A percentile compares a stretch with the other conserved stretches of the same genome.
Conservation (phyloP, 768 basidiomycete genomes). For the Multifurca ochricompacta region DNA sequence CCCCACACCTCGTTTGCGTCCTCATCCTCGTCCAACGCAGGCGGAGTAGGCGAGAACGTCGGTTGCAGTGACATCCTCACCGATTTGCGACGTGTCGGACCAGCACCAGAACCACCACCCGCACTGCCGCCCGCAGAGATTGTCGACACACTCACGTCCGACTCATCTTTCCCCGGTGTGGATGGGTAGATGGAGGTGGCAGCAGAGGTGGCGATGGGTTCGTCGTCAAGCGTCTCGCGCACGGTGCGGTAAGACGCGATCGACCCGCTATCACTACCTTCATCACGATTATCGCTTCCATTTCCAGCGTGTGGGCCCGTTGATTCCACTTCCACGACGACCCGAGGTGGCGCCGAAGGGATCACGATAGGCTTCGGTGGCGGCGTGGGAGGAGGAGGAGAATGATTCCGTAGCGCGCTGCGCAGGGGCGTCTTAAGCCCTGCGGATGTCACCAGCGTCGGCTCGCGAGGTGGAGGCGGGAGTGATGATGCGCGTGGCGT, state of each 20-base stretch:
- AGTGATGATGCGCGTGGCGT: not conserved
- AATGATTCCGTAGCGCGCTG: conserved; percentile 49
- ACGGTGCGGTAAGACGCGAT: conserved; percentile 63
- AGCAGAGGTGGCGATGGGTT: conserved; percentile 14
- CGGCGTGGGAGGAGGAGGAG: conserved; percentile 13
- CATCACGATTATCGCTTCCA: not conserved
- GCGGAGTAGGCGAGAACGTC: conserved; percentile 66
- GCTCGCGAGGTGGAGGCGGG: conserved; percentile 1
- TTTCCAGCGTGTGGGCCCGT: not conserved
- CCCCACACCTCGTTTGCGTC: conserved; percentile 22
- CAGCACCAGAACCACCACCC: conserved; percentile 10
- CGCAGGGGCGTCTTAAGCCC: conserved; percentile 42
- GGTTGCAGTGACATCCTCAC: conserved; percentile 73
- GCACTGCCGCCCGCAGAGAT: conserved; percentile 6
- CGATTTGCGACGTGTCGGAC: conserved; percentile 46
- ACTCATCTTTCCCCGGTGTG: conserved; percentile 21
- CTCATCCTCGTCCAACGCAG: conserved; percentile 46
- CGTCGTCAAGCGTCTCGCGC: conserved; percentile 42
- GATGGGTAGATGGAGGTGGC: conserved; percentile 4
- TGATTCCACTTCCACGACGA: not conserved
- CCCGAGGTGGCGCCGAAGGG: conserved; percentile 14
- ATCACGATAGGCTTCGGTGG: conserved; percentile 11
- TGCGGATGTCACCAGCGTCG: not conserved
- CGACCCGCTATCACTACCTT: conserved; percentile 38
- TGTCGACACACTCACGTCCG: conserved; percentile 28